phyloP scores from a whole-genome alignment of 306 rosid genomes.

The Cucurbita maxima region DNA sequence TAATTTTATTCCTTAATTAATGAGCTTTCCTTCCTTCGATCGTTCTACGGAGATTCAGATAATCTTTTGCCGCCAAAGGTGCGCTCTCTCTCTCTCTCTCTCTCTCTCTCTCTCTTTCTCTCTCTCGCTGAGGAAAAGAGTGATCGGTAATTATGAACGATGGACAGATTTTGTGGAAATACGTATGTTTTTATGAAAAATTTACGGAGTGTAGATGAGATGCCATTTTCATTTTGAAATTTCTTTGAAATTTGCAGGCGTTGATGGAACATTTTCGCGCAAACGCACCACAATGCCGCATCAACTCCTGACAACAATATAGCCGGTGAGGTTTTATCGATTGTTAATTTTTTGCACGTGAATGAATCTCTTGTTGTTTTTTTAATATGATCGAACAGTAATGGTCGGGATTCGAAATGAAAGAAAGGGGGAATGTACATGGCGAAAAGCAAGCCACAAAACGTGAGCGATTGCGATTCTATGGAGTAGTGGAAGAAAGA shows the following conservation, averaged over 20 bases:
- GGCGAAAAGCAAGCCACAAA: background rate
- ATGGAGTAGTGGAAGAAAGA: background rate
- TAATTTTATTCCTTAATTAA: background rate
- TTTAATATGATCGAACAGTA: background rate
- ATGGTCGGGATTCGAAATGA: background rate
- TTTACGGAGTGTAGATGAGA: background rate
- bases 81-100: background rate
- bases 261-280: background rate
- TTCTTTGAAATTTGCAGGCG: background rate
- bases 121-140: background rate
- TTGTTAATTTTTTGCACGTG: background rate
- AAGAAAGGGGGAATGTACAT: background rate
- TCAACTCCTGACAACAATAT: background rate
- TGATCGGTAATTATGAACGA: background rate
- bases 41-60: background rate
- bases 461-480: background rate
- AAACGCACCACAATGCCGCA: background rate
- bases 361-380: background rate
- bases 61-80: slow-evolving; percentile 1
- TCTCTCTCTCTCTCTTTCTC: background rate
- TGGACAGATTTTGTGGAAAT: background rate
- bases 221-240: background rate
- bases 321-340: background rate
- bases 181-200: background rate
- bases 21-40: background rate